Evolutionary conservation across 345 rosid genomes (phyloP).

Genomic region (Corchorus olitorius): DNA sequence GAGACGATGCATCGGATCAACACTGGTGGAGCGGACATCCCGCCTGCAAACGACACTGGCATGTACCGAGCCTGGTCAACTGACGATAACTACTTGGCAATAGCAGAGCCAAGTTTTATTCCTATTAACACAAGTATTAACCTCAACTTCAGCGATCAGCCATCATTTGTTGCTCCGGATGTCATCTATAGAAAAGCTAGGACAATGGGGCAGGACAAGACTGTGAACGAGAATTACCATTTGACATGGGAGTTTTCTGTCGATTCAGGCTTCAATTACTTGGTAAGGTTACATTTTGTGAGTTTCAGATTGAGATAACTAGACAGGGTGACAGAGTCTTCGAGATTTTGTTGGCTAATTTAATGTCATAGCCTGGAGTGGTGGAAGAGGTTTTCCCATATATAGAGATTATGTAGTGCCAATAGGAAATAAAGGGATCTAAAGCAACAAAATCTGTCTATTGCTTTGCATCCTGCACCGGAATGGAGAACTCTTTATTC

Average conservation of each 20-base stretch:
- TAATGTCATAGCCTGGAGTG: conserved; percentile 6
- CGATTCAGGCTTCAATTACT: conserved; percentile 31
- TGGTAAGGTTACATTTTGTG: conserved; percentile 41
- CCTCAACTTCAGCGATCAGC: not conserved
- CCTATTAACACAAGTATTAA: not conserved
- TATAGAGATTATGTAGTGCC: conserved; percentile 26
- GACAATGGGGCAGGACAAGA: conserved; percentile 3
- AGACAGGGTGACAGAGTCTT: conserved; percentile 14
- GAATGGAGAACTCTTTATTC: conserved; percentile 1
- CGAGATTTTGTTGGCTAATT: conserved; percentile 7
- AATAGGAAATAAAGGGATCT: not conserved
- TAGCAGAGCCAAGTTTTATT: not conserved
- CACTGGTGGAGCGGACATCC: conserved; percentile 18
- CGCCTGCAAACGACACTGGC: not conserved
- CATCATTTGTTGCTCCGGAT: not conserved
- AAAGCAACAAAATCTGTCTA: conserved; percentile 35
- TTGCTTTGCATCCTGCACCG: conserved; percentile 17
- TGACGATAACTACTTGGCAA: not conserved
- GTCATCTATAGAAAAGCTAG: conserved; percentile 19
- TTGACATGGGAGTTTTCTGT: conserved; percentile 33
- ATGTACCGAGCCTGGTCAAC: not conserved
- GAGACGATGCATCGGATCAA: conserved; percentile 36
- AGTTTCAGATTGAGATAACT: conserved; percentile 6
- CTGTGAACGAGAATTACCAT: conserved; percentile 11
- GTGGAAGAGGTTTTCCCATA: conserved; percentile 5